These are phyloP conservation scores for Lasiodiplodia sp. DNA, from an alignment of 2,329 filamentous ascomycete genomes.

Conservation along the genomic window DNA sequence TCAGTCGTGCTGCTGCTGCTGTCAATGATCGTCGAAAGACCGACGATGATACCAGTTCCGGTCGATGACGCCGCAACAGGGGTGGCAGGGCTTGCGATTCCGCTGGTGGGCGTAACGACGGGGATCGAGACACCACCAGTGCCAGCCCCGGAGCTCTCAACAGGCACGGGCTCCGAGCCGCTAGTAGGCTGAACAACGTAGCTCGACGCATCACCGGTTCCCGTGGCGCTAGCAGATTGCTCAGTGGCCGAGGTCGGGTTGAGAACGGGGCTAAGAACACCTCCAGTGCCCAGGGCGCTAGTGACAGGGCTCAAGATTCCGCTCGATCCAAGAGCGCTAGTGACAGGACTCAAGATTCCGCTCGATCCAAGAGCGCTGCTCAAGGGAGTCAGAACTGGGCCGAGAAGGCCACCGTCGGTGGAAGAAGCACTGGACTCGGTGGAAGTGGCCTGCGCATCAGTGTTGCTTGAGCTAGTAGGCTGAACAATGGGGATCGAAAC, in stretches of 20 bases:
- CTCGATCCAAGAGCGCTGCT: constrained; percentile 12
- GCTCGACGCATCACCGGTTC: constrained; percentile 28
- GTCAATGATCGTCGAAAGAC: constrained; percentile 41
- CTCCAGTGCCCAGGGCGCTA: constrained; percentile 19
- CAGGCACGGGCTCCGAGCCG: constrained; percentile 34
- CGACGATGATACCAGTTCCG: constrained; percentile 41
- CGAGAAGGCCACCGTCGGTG: constrained; percentile 20
- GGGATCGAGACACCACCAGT: constrained; percentile 27
- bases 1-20: constrained; percentile 29
- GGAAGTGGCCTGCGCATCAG: constrained; percentile 1
- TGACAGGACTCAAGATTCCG: constrained; percentile 20
- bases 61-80: constrained; percentile 17
- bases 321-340: constrained; percentile 3
- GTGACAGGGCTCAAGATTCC: constrained; percentile 19
- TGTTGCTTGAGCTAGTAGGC: constrained; percentile 11
- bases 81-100: background rate
- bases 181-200: constrained; percentile 24
- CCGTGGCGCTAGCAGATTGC: constrained; percentile 29
- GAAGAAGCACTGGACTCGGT: constrained; percentile 17
- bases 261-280: constrained; percentile 15
- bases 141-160: constrained; percentile 29
- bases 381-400: constrained; percentile 20
- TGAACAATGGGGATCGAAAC: constrained; percentile 23
- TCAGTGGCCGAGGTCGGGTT: constrained; percentile 3
- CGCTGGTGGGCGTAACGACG: constrained; percentile 24